These are phyloP conservation scores for Davidsoniella australis DNA, from an alignment of 2,329 filamentous ascomycete species.

Conservation along the genomic window DNA sequence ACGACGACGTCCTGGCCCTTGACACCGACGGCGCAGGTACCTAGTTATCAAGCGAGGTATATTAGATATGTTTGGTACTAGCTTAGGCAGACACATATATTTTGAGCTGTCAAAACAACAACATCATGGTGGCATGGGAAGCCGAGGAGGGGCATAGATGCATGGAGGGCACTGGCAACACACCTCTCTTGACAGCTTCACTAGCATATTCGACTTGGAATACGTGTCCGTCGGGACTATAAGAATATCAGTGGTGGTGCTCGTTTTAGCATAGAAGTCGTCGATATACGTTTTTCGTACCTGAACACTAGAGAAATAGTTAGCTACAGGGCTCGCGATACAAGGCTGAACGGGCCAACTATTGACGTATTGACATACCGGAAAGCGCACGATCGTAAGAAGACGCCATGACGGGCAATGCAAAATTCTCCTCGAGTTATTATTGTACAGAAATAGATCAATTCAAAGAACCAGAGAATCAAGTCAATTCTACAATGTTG, in stretches of 20 bases:
- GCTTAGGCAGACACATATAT: constrained; percentile 1
- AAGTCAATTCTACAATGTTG: no score
- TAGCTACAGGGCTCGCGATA: constrained; percentile 21
- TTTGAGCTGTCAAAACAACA: background rate
- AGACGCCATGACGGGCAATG: constrained; percentile 48
- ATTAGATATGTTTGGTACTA: constrained; percentile 11
- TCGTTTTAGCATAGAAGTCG: constrained; percentile 21
- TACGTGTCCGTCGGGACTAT: constrained; percentile 93
- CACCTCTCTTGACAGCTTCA: constrained; percentile 96
- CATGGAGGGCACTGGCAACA: constrained; percentile 13
- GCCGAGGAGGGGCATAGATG: no score
- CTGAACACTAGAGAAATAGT: constrained; percentile 57
- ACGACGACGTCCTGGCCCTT: constrained; percentile 94
- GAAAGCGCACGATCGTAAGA: constrained; percentile 98
- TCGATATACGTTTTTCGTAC: constrained; percentile 90
- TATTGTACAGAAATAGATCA: background rate
- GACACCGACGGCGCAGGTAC: constrained; percentile 93
- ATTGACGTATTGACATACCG: constrained; percentile 42
- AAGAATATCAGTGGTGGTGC: constrained; percentile 25
- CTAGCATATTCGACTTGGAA: constrained; percentile 99
- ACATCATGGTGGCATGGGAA: background rate
- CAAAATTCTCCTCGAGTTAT: constrained; percentile 4
- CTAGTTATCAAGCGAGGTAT: constrained; percentile 25
- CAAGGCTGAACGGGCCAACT: constrained; percentile 15
- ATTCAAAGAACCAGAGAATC: no score